Conservation (phyloP, 495 filamentous ascomycete species). For the Tuber melanosporum region DNA sequence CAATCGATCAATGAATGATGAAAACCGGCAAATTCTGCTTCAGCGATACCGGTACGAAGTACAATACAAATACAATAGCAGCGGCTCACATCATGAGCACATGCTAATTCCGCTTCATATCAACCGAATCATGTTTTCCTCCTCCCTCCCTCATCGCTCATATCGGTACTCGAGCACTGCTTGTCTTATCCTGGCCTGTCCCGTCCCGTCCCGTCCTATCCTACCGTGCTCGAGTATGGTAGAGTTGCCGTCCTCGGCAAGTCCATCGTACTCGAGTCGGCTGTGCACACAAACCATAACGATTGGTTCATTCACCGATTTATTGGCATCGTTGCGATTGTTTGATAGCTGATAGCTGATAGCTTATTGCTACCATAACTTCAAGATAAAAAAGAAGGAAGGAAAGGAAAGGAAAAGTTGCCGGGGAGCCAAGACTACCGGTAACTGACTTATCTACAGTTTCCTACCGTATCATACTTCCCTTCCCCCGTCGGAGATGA, state of each 20-base stretch:
- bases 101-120: neutral
- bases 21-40: neutral
- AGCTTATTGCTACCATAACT: too few species aligned
- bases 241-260: neutral
- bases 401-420: neutral
- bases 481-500: neutral
- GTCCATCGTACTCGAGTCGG: neutral
- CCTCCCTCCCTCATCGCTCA: neutral
- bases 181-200: neutral
- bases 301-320: neutral
- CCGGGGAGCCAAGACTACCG: neutral
- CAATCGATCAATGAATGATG: neutral
- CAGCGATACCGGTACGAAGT: neutral
- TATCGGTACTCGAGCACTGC: neutral
- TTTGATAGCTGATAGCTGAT: neutral
- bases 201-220: neutral
- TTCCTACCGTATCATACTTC: too few species aligned
- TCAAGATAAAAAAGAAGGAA: neutral
- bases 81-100: neutral
- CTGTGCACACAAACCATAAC: neutral
- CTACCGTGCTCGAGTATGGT: neutral
- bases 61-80: neutral
- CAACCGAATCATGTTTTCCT: neutral
- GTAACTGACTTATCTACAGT: neutral
- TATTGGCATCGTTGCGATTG: neutral